These are phyloP conservation scores for Cercospora sp. DNA, from an alignment of 2,329 filamentous ascomycete genomes.

Conservation along the genomic window DNA sequence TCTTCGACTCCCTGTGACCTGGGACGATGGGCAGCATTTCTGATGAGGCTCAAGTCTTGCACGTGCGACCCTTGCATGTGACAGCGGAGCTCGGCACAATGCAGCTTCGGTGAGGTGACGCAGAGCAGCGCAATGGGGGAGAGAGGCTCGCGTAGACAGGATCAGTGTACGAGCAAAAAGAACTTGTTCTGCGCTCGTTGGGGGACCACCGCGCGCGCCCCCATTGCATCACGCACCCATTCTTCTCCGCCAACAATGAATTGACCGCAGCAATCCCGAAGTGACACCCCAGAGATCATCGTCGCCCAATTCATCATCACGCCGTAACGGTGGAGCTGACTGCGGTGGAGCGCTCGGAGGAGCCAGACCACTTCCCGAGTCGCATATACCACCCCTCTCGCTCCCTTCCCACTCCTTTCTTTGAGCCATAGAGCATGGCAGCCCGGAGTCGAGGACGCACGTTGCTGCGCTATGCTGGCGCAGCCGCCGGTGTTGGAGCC, in stretches of 20 bases:
- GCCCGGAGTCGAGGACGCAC: conserved; percentile 29
- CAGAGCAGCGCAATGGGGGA: background rate
- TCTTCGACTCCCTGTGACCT: background rate
- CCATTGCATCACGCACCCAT: conserved; percentile 17
- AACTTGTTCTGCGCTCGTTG: background rate
- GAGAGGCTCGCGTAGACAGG: background rate
- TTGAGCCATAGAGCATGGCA: conserved; percentile 26
- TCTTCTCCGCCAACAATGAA: conserved; percentile 12
- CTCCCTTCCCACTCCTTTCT: background rate
- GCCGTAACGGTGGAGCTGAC: conserved; percentile 14
- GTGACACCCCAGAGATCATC: conserved; percentile 3
- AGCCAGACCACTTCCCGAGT: conserved; percentile 21
- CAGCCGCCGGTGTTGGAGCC: conserved; percentile 57
- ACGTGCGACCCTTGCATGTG: conserved; percentile 3
- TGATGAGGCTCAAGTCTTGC: background rate
- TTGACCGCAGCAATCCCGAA: conserved; percentile 15
- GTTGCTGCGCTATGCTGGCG: conserved; percentile 59
- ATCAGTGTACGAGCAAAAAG: conserved; percentile 3
- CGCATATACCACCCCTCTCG: conserved; percentile 6
- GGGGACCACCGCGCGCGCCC: background rate
- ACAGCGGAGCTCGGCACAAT: background rate
- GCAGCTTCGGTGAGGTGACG: background rate
- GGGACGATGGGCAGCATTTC: background rate
- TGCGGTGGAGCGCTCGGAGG: conserved; percentile 3
- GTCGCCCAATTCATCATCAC: conserved; percentile 16